Evolutionary conservation across 495 filamentous ascomycete genomes (phyloP).

Genomic region (Chlorociboria aeruginascens): DNA sequence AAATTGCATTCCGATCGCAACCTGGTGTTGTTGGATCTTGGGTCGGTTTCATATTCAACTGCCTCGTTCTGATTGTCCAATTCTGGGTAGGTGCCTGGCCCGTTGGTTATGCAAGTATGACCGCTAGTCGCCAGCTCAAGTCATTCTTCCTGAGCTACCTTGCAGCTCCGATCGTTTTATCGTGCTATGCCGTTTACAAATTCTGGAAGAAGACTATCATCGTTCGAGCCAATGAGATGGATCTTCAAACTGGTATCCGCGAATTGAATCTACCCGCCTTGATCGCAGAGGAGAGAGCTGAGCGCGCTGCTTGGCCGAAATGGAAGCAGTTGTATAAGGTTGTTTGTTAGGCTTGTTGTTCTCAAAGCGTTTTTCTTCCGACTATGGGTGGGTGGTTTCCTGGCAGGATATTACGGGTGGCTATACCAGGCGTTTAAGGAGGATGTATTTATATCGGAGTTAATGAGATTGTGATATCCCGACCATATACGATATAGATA

Average conservation of each 20-base stretch:
- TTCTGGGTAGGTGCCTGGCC: constrained; percentile 90
- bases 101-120: constrained; percentile 40
- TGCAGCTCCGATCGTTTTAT: constrained; percentile 64
- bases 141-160: constrained; percentile 73
- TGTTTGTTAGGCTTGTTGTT: constrained; percentile 25
- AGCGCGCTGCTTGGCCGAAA: constrained; percentile 59
- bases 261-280: constrained; percentile 70
- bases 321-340: constrained; percentile 72
- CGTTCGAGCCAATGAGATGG: constrained; percentile 58
- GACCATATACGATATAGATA: too few relatives aligned
- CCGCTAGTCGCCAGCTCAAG: constrained; percentile 31
- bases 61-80: constrained; percentile 74
- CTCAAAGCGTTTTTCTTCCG: too few relatives aligned
- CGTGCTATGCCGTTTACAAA: constrained; percentile 70
- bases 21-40: constrained; percentile 74
- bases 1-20: constrained; percentile 73
- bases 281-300: constrained; percentile 64
- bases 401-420: too few relatives aligned
- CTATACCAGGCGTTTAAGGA: too few relatives aligned
- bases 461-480: too few relatives aligned
- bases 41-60: constrained; percentile 69
- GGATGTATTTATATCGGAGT: too few relatives aligned
- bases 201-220: constrained; percentile 55
- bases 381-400: too few relatives aligned
- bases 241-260: constrained; percentile 74